Evolutionary conservation across 2,329 filamentous ascomycete genomes (phyloP).

Genomic region (Cercospora brassicicola): DNA sequence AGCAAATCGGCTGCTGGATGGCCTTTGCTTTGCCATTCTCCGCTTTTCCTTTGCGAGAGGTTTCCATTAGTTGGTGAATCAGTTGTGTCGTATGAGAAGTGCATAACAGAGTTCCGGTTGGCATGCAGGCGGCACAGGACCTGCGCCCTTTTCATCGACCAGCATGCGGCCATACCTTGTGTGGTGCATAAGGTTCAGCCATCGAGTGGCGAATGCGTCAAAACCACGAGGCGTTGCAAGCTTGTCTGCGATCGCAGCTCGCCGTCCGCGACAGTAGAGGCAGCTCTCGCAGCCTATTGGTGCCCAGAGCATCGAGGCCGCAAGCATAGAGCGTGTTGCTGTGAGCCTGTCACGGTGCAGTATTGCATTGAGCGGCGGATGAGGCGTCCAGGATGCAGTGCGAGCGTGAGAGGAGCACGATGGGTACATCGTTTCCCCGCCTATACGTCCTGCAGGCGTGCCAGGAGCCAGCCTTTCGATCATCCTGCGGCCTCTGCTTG

Average conservation of each 20-base stretch:
- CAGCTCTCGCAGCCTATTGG: conserved; percentile 14
- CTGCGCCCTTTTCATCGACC: conserved; percentile 2
- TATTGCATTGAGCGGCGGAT: conserved; percentile 10
- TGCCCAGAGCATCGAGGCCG: background rate
- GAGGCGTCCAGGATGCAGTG: conserved; percentile 4
- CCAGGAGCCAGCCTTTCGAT: background rate
- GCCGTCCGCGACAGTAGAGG: conserved; percentile 1
- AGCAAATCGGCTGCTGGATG: background rate
- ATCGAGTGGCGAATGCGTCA: conserved; percentile 13
- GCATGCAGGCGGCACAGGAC: conserved; percentile 5
- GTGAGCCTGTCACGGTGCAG: conserved; percentile 6
- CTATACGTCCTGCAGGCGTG: background rate
- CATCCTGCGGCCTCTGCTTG: background rate
- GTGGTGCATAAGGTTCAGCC: conserved; percentile 4
- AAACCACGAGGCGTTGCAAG: conserved; percentile 18
- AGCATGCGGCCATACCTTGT: conserved; percentile 2
- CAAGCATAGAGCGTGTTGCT: conserved; percentile 6
- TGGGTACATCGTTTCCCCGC: background rate
- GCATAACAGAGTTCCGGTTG: background rate
- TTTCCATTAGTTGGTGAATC: background rate
- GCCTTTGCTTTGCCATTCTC: background rate
- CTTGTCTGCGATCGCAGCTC: conserved; percentile 11
- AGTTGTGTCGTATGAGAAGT: background rate
- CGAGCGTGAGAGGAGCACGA: background rate
- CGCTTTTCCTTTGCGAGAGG: background rate